Base-by-base conservation (phyloP, 163 green algal genomes). In the Scenedesmus sp. region DNA sequence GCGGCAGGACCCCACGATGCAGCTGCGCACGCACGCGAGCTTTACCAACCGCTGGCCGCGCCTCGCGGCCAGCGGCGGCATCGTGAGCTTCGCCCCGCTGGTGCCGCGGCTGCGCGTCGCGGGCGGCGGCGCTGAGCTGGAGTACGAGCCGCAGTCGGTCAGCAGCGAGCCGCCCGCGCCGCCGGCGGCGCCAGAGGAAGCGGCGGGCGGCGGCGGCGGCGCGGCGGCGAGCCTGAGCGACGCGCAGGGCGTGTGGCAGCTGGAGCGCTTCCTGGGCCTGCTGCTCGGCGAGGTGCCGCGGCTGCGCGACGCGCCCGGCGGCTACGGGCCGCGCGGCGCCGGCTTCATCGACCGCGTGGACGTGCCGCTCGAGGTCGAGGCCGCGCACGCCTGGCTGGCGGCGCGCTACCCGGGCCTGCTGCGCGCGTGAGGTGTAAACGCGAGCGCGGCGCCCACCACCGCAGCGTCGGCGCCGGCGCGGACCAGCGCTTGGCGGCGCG, bases 301-400 rank as follows among this genome's bases (percentile, higher is more conserved):
- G 48, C 62, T 81, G 4, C 26, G 45, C 9, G 72, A 80, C 44
- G 72, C 28, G 24, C 22, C 72, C 29, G 34, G 20, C 7, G 72
- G 72, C 9, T 81, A 81, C 54, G 73, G 73, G 2, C 73, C 73
- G 3, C 22, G 7, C 28, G 73, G 73, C 18, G 28, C 22, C 39
- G 73, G 73, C 13, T 81, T 81, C 36, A 81, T 81, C 15, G 73
- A 81, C 31, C 45, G 57, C 54, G 50, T 73, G 24, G 73, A 81
- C 26, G 45, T 81, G 2, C 73, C 73, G 36, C 22, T 24, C 1
- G 60, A 66, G 29, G 73, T 74, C 0, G 62, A 74, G 45, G 50
- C 29, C 6, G 73, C 73, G 6, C 44, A 60, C 20, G 60, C 47
- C 22, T 66, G 62, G 73, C 53, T 81, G 13, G 33, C 48, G 44